Base-by-base conservation (phyloP, 768 basidiomycete species). In the Lentinula aciculospora region DNA sequence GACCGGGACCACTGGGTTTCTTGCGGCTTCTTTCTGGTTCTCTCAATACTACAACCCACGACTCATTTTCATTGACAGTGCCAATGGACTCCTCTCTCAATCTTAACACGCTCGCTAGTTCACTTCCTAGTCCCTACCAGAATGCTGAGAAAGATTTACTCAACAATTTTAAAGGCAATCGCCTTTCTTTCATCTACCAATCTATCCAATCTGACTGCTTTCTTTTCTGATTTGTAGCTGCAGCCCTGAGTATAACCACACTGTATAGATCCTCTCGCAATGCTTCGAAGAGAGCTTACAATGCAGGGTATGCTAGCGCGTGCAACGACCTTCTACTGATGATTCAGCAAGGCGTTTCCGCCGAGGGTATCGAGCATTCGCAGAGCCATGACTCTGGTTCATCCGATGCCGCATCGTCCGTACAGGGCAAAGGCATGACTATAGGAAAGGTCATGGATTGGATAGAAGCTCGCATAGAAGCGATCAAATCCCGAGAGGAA, bases 401-500 rank as follows among this genome's bases (percentile, higher is more conserved):
- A 19, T 5, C 51, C 13, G 32, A 34, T 36, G 0, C 51, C n/a
- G 10, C 51, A 36, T 53, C 40, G 12, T 37, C 19, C 59, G 69
- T 75, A 28, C 78, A 79, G 55, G 75, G 74, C 47, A 75, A 77
- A 51, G 85, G 85, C 40, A 82, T 89, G 84, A 83, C 85, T 0
- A 86, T 92, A 64, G 90, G 87, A 10, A 71, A 85, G 28, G 84
- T 93, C 51, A 82, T 92, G 85, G 89, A 92, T 64, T 92, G 89
- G 86, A 82, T 86, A 60, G 91, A 93, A 66, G 90, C 88, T 0
- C 74, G 91, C 57, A 69, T 91, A 42, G 90, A 92, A 23, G 90
- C 89, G 0, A 81, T 92, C 58, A 83, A 78, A 63, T 76, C 83
- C 1, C 76, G 84, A 44, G 86, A 89, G 55, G 90, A 92, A 55